A percentile compares a stretch with the other conserved stretches of the same genome.
Evolutionary conservation across 768 basidiomycete species (phyloP).

Genomic region (Clavaria fumosa): DNA sequence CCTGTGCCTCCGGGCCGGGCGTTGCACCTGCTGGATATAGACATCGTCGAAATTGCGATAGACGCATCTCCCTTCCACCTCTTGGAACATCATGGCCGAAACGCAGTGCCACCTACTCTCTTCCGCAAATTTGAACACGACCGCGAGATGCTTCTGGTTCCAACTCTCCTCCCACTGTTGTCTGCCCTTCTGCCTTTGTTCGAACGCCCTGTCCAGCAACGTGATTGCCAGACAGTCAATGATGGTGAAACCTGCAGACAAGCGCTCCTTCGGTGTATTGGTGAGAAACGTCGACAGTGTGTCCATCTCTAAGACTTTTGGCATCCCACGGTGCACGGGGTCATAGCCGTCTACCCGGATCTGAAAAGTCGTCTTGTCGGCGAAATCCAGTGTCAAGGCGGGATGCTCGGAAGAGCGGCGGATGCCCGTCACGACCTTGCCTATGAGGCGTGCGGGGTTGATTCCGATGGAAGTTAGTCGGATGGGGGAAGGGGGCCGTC

Average conservation of each 20-base stretch:
- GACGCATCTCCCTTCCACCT: constrained; percentile 23
- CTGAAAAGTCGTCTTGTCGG: constrained; percentile 28
- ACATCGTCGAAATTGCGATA: constrained; percentile 50
- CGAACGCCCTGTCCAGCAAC: constrained; percentile 44
- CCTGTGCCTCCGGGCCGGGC: constrained; percentile 24
- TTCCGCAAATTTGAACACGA: constrained; percentile 41
- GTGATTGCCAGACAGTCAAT: constrained; percentile 38
- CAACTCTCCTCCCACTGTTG: constrained; percentile 23
- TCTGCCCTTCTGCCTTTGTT: constrained; percentile 17
- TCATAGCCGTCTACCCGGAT: constrained; percentile 51
- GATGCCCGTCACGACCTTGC: constrained; percentile 28
- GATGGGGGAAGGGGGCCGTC: constrained; percentile 24
- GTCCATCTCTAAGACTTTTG: constrained; percentile 44
- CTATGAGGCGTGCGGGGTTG: constrained; percentile 19
- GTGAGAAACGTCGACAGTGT: constrained; percentile 25
- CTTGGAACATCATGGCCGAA: constrained; percentile 43
- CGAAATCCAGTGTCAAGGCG: constrained; percentile 30
- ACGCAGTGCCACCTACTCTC: constrained; percentile 41
- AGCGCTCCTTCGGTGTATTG: constrained; percentile 15
- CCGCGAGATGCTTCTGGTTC: constrained; percentile 31
- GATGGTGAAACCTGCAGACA: constrained; percentile 26
- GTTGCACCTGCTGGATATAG: constrained; percentile 32
- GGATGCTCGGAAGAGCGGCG: constrained; percentile 30
- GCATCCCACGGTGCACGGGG: constrained; percentile 37
- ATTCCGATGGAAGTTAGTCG: constrained; percentile 19